These are phyloP conservation scores for Trichaptum fuscoviolaceum DNA, from an alignment of 768 basidiomycete genomes.

Conservation along the genomic window DNA sequence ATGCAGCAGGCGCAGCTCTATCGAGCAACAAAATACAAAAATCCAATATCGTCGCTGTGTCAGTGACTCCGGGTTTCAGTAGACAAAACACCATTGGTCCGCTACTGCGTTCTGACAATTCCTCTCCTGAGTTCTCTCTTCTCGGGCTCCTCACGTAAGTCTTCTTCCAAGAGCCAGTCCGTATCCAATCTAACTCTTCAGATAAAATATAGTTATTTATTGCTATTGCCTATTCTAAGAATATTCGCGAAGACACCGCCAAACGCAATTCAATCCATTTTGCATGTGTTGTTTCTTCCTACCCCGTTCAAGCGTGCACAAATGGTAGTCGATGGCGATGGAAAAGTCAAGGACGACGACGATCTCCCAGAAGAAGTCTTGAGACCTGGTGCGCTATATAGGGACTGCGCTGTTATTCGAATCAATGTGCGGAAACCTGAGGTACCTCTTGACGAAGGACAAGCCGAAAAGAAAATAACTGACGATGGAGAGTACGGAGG, in stretches of 20 bases:
- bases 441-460: not conserved
- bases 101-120: constrained; percentile 21
- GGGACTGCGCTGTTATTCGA: constrained; percentile 64
- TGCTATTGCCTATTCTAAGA: constrained; percentile 61
- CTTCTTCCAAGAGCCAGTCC: constrained; percentile 1
- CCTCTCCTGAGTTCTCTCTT: constrained; percentile 29
- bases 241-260: constrained; percentile 64
- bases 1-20: constrained; percentile 22
- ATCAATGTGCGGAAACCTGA: constrained; percentile 27
- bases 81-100: constrained; percentile 63
- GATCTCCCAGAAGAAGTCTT: constrained; percentile 53
- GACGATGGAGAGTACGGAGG: constrained; percentile 73
- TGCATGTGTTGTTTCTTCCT: constrained; percentile 79
- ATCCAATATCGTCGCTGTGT: constrained; percentile 71
- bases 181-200: not conserved
- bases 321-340: constrained; percentile 10
- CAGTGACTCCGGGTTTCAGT: constrained; percentile 73
- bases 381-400: constrained; percentile 72
- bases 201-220: constrained; percentile 46
- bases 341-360: constrained; percentile 8
- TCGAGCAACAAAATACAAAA: constrained; percentile 39
- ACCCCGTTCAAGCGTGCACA: constrained; percentile 60
- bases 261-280: constrained; percentile 64
- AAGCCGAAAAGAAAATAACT: constrained; percentile 6
- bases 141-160: constrained; percentile 48